A percentile compares a stretch with the other conserved stretches of the same genome.
Evolutionary conservation across 2,329 filamentous ascomycete species (phyloP).

Genomic region (Claviceps purpurea): DNA sequence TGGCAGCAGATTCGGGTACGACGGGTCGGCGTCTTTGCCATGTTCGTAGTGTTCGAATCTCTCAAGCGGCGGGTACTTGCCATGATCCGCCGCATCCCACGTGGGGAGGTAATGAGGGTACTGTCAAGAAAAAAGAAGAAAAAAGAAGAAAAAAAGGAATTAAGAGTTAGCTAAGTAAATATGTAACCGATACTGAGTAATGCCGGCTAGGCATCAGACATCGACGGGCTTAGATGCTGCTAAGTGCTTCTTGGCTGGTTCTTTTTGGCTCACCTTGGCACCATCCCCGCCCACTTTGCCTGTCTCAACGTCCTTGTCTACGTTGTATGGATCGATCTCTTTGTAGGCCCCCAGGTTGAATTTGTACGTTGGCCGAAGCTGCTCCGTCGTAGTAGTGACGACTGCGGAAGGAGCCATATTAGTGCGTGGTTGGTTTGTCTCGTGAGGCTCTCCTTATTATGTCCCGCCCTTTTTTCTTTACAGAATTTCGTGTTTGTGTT

Average conservation of each 20-base stretch:
- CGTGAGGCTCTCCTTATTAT: background rate
- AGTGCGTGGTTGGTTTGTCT: conserved; percentile 2
- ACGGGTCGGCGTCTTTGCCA: conserved; percentile 58
- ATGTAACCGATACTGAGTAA: background rate
- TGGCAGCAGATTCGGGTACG: conserved; percentile 54
- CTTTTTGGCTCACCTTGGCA: conserved; percentile 12
- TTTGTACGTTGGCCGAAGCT: conserved; percentile 9
- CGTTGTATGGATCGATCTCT: conserved; percentile 14
- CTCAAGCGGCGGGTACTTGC: conserved; percentile 48
- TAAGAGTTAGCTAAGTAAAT: no score
- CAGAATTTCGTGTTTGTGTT: no score
- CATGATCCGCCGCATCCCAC: conserved; percentile 46
- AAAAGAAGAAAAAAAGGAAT: background rate
- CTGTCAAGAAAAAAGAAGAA: conserved; percentile 14
- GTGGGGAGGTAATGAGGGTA: conserved; percentile 64
- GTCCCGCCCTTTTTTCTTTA: no score
- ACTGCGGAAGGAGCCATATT: conserved; percentile 12
- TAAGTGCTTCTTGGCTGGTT: background rate
- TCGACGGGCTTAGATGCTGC: background rate
- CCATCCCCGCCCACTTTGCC: conserved; percentile 15
- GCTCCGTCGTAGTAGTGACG: conserved; percentile 5
- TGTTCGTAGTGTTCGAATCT: conserved; percentile 63
- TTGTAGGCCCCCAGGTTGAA: conserved; percentile 18
- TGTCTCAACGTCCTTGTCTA: conserved; percentile 16
- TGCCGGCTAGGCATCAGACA: no score